phyloP scores from a whole-genome alignment of 2,329 filamentous ascomycete species.

The Alternaria sp. region DNA sequence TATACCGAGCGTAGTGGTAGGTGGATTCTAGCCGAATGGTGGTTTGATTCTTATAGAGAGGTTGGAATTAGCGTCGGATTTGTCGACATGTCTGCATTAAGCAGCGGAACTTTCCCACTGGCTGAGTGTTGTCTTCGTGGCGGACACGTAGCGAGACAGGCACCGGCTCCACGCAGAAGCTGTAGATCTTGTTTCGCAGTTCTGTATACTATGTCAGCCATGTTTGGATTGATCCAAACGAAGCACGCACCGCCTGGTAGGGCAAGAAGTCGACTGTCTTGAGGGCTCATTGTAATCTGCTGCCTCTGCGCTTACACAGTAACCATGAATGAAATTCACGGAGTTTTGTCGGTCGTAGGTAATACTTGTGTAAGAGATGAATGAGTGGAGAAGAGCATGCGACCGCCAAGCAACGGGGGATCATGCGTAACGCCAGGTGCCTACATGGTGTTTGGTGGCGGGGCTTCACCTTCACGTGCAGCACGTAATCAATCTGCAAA shows the following conservation, averaged over 20 bases:
- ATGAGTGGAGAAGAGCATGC: neutral
- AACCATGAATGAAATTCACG: neutral
- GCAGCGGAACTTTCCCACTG: neutral
- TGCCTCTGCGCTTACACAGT: neutral
- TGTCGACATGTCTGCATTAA: constrained; percentile 15
- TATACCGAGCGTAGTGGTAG: constrained; percentile 1
- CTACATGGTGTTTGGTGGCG: neutral
- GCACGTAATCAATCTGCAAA: constrained; percentile 1
- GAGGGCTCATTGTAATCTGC: neutral
- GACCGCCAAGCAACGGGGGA: neutral
- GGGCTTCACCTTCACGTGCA: constrained; percentile 1
- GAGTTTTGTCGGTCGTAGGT: neutral
- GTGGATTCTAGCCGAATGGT: neutral
- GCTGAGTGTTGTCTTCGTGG: neutral
- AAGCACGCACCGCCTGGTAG: neutral
- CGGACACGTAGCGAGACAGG: neutral
- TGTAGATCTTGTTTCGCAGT: constrained; percentile 1
- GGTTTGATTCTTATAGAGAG: constrained; percentile 11
- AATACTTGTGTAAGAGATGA: neutral
- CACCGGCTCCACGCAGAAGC: neutral
- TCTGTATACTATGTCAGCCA: neutral
- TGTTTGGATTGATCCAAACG: neutral
- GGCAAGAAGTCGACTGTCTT: neutral
- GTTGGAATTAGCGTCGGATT: constrained; percentile 27
- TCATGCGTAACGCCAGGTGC: neutral